Base-by-base conservation (phyloP, 78 protist genomes). In the Creolimax fragrantissima region DNA sequence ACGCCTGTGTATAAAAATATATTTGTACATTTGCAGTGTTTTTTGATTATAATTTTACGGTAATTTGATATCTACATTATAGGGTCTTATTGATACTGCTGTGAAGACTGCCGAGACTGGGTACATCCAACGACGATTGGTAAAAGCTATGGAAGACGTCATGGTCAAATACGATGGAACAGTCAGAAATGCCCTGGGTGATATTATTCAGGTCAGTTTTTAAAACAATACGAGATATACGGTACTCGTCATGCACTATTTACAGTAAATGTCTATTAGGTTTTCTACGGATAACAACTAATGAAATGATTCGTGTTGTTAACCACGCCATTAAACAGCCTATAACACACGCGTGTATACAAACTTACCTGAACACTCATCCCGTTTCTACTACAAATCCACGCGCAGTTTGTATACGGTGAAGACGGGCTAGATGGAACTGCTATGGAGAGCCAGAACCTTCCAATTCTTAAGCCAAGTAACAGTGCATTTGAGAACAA, bases 21-120 rank as follows among this genome's bases (percentile, higher is more conserved):
- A 81, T 41, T 35, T 32, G 42, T n/a, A n/a, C n/a, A n/a, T n/a
- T n/a, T n/a, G n/a, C n/a, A n/a, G n/a, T n/a, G 74, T 58, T 17
- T 58, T 58, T 24, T 32, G 24, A 32, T 58, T 58, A 17, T 1
- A 58, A 58, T 24, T 58, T 58, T 58, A 32, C 11, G 24, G 74
- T 58, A 58, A 58, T 32, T 24, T 0, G 11, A 58, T 24, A 32
- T 32, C 74, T 58, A 58, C 24, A 17, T 17, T 24, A 58, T 58
- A 58, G 91, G 97, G 97, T 88, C 93, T 96, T 24, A 94, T 96
- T 44, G 99, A 99, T 89, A 99, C 99, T 32, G 99, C 99, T 43
- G 99, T 98, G 36, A 99, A 99, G 96, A 99, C 99, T 2, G 92
- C 99, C 2, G 97, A 98, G 90, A 98, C 99, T 4, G 99, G 99